Base-by-base conservation (phyloP, 139 green algal genomes). In the Chloropicon primus region DNA sequence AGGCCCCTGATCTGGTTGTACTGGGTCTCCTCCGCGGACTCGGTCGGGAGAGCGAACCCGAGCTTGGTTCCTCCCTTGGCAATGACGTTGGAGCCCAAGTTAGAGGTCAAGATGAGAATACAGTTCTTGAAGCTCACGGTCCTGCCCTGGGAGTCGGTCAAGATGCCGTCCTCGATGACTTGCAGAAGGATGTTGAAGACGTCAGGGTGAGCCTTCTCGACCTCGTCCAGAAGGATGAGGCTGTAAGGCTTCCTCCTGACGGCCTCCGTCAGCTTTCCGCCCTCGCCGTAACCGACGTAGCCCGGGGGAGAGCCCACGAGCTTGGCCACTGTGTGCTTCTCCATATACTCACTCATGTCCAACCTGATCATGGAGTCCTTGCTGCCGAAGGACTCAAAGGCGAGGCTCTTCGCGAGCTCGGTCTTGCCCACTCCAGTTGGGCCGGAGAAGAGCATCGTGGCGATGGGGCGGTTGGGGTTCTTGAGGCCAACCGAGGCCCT, bases 181-280 rank as follows among this genome's bases (percentile, higher is more conserved):
- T 88, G 83, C 76, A 99, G 91, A 80, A 99, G 86, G 29, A 99
- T 85, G 84, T 96, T 96, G 88, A 98, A 97, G 28, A 99, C 93
- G 80, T 99, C 95, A 0, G 95, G 95, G 87, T 99, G 95, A 29
- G 95, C 95, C 85, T 99, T 99, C 84, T 99, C 95, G 21, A 99
- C 90, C 86, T 99, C 95, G 82, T 99, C 95, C 74, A 99, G 89
- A 62, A 99, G 92, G 71, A 97, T 80, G 22, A 99, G 78, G 76
- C 78, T 86, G 86, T 89, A 94, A 0, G 95, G 95, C 24, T 85
- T 88, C 26, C 92, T 85, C 54, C 89, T 82, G 27, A 95, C 87
- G 0, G 88, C 84, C 81, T 96, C 91, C 0, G 91, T 96, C 23
- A 96, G 88, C 79, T 85, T 89, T 53, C 90, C 91, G 5, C 88